Conservation (phyloP, 352 stramenopile species). For the Aphanomyces astaci region DNA sequence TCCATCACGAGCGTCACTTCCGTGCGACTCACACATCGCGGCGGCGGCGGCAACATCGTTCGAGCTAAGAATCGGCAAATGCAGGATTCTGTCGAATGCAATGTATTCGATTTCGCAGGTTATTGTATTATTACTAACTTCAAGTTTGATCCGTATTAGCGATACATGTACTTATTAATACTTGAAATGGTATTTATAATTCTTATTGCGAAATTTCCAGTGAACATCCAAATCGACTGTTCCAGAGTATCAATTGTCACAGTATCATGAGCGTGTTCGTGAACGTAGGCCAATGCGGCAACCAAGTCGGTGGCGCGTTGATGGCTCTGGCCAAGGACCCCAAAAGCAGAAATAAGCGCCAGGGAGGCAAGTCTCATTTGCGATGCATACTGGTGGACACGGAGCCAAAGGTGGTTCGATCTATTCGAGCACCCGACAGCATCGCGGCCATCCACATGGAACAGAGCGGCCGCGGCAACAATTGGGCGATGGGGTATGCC, state of each 20-base stretch:
- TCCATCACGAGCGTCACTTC: slow-evolving; percentile 23
- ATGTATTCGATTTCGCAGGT: too few relatives aligned
- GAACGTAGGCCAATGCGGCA: slow-evolving; percentile 72
- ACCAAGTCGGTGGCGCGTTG: slow-evolving; percentile 65
- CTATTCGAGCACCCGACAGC: slow-evolving; percentile 25
- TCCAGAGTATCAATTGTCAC: background rate
- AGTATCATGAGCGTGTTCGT: slow-evolving; percentile 48
- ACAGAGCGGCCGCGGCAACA: slow-evolving; percentile 74
- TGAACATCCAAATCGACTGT: background rate
- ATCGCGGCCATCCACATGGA: slow-evolving; percentile 46
- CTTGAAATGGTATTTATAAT: background rate
- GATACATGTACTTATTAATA: too few relatives aligned
- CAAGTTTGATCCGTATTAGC: too few relatives aligned
- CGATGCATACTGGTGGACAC: slow-evolving; percentile 70
- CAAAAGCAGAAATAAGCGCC: background rate
- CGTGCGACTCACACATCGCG: slow-evolving; percentile 17
- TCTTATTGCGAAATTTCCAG: background rate
- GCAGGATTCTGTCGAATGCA: background rate
- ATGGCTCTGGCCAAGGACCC: slow-evolving; percentile 29
- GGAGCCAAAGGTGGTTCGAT: slow-evolving; percentile 62
- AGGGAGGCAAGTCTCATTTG: background rate
- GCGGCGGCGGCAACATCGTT: background rate
- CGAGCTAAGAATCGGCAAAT: background rate
- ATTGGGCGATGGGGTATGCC: slow-evolving; percentile 85
- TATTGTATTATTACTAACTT: too few relatives aligned